Evolutionary conservation across 257 asterid genomes (phyloP), one percentile per base, ranked within the genome.

Genomic region (Cruciata laevipes): DNA sequence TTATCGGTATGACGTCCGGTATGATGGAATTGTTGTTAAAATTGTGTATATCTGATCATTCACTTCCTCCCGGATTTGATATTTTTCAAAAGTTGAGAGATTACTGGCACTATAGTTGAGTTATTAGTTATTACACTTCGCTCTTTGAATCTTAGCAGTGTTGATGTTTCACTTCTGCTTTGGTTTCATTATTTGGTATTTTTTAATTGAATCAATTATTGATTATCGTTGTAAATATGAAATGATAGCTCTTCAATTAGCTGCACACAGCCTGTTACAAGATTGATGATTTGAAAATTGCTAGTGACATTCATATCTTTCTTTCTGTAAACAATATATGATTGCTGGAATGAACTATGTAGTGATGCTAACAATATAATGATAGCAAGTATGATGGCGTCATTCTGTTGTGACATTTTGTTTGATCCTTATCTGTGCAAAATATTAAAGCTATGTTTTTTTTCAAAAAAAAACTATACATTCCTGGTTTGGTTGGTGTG

Each of bases 371-470:
- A 60, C 65, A 60, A 1, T 60, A 25, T 60, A 4, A 16, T 60
- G 42, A 60, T 60, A 13, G 11, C 66, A 49, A n/a, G 38, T 31
- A 32, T 61, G 66, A 61, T 61, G 66, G 66, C 44, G 12, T 62
- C 16, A 42, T 65, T 63, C 8, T 65, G 38, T 33, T 60, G 76
- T 72, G 71, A 72, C n/a, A 32, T 60, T 67, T 69, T 69, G 64
- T 63, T 65, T 71, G 60, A 57, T 63, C 60, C 33, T 68, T 69
- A 65, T 44, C 65, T 44, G 21, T 47, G n/a, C 55, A 16, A 47
- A 47, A 47, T 8, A 17, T 14, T 16, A 16, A 16, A 47, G 20
- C 51, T 42, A 14, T 40, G 17, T 40, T 40, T 40, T 40, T 40
- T 44, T 14, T 13, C 13, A 42, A 42, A 42, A 10, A 10, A 10